phyloP scores from a whole-genome alignment of 345 rosid genomes.

The Cardamine resedifolia region DNA sequence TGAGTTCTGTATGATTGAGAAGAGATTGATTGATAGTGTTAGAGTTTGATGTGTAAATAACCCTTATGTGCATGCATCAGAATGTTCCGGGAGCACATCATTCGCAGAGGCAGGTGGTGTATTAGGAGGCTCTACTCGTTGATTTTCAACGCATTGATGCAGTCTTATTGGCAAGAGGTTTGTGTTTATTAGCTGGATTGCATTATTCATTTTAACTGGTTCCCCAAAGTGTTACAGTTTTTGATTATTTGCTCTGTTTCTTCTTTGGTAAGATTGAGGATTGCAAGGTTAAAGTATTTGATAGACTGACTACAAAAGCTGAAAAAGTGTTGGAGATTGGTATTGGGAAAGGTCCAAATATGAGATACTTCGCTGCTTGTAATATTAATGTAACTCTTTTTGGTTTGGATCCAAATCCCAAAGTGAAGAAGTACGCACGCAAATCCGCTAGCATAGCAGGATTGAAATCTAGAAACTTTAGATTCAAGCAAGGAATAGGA shows the following conservation, averaged over 20 bases:
- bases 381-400: constrained; percentile 46
- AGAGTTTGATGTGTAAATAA: constrained; percentile 1
- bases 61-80: constrained; percentile 17
- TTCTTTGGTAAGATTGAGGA: constrained; percentile 48
- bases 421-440: constrained; percentile 62
- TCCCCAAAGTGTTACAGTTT: neutral
- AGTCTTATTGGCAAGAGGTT: constrained; percentile 72
- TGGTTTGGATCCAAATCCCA: constrained; percentile 74
- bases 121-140: constrained; percentile 50
- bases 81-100: constrained; percentile 32
- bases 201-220: neutral
- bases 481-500: constrained; percentile 69
- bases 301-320: constrained; percentile 50
- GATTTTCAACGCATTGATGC: constrained; percentile 43
- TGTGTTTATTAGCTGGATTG: constrained; percentile 13
- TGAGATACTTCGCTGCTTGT: constrained; percentile 55
- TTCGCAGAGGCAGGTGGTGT: constrained; percentile 19
- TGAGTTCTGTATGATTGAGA: neutral
- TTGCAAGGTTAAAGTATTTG: constrained; percentile 56
- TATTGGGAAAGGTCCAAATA: constrained; percentile 75
- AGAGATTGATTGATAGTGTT: no score
- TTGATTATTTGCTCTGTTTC: neutral
- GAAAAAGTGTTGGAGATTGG: constrained; percentile 74
- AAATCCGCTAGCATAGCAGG: constrained; percentile 67
- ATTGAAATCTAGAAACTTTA: constrained; percentile 49